Conservation (phyloP, 108 stramenopile species). For the Skeletonema menzelii region DNA sequence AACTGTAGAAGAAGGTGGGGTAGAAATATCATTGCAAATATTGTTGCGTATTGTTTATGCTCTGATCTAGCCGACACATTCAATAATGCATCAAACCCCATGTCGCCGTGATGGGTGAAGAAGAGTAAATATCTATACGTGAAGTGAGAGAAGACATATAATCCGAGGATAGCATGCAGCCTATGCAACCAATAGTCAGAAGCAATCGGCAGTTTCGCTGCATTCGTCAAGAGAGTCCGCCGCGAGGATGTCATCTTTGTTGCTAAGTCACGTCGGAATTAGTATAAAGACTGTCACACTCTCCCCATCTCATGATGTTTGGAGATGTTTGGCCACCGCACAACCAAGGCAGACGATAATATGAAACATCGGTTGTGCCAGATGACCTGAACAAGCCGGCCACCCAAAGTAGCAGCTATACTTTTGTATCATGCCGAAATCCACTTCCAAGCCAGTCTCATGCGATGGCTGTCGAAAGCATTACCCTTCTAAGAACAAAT, state of each 20-base stretch:
- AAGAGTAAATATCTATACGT: constrained; percentile 5
- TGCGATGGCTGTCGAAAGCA: constrained; percentile 60
- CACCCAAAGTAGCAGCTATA: too few relatives aligned
- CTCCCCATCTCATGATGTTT: not conserved
- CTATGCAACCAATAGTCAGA: constrained; percentile 13
- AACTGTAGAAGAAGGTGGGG: constrained; percentile 21
- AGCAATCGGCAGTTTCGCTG: not conserved
- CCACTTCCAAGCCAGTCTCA: constrained; percentile 1
- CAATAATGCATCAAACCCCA: constrained; percentile 13
- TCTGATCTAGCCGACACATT: too few relatives aligned
- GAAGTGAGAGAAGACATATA: constrained; percentile 17
- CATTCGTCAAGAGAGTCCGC: not conserved
- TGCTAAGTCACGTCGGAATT: not conserved
- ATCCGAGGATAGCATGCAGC: constrained; percentile 12
- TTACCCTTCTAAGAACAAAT: constrained; percentile 64
- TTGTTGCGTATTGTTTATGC: not conserved
- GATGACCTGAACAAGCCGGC: too few relatives aligned
- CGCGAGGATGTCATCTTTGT: not conserved
- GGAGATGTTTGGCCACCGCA: too few relatives aligned
- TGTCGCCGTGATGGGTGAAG: constrained; percentile 4
- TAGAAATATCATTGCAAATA: constrained; percentile 10
- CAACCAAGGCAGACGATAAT: too few relatives aligned
- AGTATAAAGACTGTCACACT: not conserved
- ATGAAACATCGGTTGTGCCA: too few relatives aligned
- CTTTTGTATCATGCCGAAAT: not conserved